Conservation (phyloP, 1,284 basidiomycete species). For the Pseudozyma pruni region DNA sequence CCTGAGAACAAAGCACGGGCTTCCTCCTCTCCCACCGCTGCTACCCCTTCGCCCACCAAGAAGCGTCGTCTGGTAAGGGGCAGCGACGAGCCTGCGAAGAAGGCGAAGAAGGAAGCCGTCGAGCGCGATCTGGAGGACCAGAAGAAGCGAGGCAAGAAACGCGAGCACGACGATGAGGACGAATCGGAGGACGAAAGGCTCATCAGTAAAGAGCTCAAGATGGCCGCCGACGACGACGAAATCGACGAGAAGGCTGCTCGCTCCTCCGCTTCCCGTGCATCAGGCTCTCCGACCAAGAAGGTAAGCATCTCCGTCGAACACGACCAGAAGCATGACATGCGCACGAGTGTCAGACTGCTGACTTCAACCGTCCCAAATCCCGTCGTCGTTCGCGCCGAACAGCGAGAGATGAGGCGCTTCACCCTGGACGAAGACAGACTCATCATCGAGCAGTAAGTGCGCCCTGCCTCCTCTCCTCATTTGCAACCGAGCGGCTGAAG, state of each 20-base stretch:
- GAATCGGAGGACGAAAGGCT: background rate
- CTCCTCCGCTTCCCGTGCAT: too few relatives aligned
- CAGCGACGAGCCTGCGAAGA: background rate
- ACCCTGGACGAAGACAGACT: slow-evolving; percentile 12
- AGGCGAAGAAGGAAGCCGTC: background rate
- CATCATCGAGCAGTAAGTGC: slow-evolving; percentile 21
- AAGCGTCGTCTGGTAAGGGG: background rate
- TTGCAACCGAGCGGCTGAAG: too few relatives aligned
- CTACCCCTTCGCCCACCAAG: background rate
- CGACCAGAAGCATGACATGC: too few relatives aligned
- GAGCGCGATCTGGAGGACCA: background rate
- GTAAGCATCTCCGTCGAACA: background rate
- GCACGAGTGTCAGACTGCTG: too few relatives aligned
- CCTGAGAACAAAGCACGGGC: background rate
- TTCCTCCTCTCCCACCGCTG: background rate
- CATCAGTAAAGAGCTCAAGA: slow-evolving; percentile 2
- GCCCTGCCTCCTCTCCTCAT: background rate
- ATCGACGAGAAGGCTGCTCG: background rate
- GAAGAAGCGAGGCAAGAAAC: slow-evolving; percentile 2
- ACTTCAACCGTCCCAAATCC: too few relatives aligned
- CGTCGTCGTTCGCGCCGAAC: background rate
- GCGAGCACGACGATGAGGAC: background rate
- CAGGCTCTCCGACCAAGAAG: background rate
- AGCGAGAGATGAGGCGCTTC: slow-evolving; percentile 1
- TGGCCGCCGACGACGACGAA: background rate